Conservation (phyloP, 129 eudicot genomes). For the Daucus carota region DNA sequence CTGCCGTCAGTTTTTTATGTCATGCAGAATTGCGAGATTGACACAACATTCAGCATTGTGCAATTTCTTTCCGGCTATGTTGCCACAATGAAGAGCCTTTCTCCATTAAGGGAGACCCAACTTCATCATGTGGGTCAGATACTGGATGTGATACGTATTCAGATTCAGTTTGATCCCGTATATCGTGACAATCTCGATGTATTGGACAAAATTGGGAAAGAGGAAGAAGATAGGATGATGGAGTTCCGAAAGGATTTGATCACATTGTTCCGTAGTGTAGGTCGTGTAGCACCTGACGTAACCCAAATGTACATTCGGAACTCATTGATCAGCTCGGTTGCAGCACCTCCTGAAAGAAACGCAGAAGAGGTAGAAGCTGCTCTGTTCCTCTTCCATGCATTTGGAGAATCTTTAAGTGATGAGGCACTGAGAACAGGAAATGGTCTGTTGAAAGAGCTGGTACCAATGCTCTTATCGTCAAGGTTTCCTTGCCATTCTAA, state of each 20-base stretch:
- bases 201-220: conserved; percentile 75
- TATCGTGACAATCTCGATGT: conserved; percentile 70
- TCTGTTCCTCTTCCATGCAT: conserved; percentile 72
- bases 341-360: conserved; percentile 59
- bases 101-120: conserved; percentile 63
- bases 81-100: conserved; percentile 66
- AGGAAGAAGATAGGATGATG: conserved; percentile 86
- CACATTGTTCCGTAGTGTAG: conserved; percentile 78
- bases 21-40: conserved; percentile 65
- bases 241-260: conserved; percentile 80
- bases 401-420: conserved; percentile 80
- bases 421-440: conserved; percentile 70
- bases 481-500: conserved; percentile 82
- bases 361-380: conserved; percentile 97
- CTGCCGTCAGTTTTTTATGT: conserved; percentile 74
- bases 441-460: conserved; percentile 71
- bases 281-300: conserved; percentile 89
- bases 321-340: conserved; percentile 58
- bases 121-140: conserved; percentile 68
- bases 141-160: conserved; percentile 69
- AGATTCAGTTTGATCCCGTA: conserved; percentile 60
- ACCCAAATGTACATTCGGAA: conserved; percentile 68
- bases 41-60: conserved; percentile 54
- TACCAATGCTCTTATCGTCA: conserved; percentile 79
- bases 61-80: conserved; percentile 90